Conservation (phyloP, 2,329 filamentous ascomycete genomes). For the Neobulgaria alba region DNA sequence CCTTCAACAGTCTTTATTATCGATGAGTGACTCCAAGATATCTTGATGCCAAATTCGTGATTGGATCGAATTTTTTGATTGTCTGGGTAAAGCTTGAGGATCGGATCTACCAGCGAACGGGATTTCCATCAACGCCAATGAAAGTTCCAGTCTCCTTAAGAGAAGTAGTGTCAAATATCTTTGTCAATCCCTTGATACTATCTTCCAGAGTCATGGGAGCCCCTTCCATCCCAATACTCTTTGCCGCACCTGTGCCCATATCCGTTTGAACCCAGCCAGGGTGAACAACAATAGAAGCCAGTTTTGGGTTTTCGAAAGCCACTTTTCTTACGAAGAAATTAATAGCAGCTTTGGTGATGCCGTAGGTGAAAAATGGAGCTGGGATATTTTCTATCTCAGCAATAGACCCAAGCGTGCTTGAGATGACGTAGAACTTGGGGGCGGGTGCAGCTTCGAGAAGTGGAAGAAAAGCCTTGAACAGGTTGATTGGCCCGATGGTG, state of each 20-base stretch:
- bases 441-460: conserved; percentile 30
- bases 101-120: conserved; percentile 18
- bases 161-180: conserved; percentile 11
- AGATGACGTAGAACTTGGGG: conserved; percentile 33
- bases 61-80: too few relatives aligned
- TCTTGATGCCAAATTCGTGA: too few relatives aligned
- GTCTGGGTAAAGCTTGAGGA: too few relatives aligned
- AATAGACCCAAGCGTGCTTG: conserved; percentile 19
- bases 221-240: conserved; percentile 9
- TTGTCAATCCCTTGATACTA: conserved; percentile 10
- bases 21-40: too few relatives aligned
- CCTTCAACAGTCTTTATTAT: too few relatives aligned
- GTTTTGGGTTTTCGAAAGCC: conserved; percentile 27
- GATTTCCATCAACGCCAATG: conserved; percentile 5
- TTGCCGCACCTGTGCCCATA: conserved; percentile 17
- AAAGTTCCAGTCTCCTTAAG: conserved; percentile 14
- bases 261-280: conserved; percentile 30
- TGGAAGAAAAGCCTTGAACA: conserved; percentile 37
- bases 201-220: conserved; percentile 17
- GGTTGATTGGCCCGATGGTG: conserved; percentile 32
- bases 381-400: conserved; percentile 1
- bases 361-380: conserved; percentile 31
- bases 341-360: conserved; percentile 31
- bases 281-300: conserved; percentile 20
- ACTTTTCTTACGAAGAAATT: conserved; percentile 30